These are phyloP conservation scores for Psilocybe cyanescens DNA, from an alignment of 768 basidiomycete species.

Conservation along the genomic window DNA sequence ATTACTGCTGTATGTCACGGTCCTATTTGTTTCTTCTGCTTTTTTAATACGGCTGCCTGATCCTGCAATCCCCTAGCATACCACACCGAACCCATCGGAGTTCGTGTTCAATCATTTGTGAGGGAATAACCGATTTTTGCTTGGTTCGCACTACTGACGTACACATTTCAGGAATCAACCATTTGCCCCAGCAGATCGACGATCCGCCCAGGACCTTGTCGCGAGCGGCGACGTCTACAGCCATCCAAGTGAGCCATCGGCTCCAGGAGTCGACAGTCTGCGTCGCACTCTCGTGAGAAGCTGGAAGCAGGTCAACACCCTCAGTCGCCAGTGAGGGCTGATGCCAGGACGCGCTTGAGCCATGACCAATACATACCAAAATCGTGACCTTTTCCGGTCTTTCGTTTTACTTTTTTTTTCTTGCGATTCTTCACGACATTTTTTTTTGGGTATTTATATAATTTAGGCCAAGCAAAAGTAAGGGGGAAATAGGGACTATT, in stretches of 20 bases:
- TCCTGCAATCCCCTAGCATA: slow-evolving; percentile 45
- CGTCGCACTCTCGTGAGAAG: slow-evolving; percentile 42
- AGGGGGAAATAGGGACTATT: too few relatives aligned
- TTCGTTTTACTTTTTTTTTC: too few relatives aligned
- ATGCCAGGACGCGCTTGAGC: neutral
- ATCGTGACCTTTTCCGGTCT: too few relatives aligned
- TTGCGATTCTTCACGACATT: too few relatives aligned
- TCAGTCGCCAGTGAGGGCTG: slow-evolving; percentile 31
- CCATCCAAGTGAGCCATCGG: slow-evolving; percentile 27
- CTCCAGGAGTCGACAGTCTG: slow-evolving; percentile 39
- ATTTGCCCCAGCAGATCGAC: slow-evolving; percentile 66
- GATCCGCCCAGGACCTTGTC: slow-evolving; percentile 56
- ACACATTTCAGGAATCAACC: slow-evolving; percentile 57
- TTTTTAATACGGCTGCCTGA: neutral
- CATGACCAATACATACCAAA: too few relatives aligned
- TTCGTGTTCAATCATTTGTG: slow-evolving; percentile 57
- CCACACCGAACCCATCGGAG: slow-evolving; percentile 50
- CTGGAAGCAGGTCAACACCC: slow-evolving; percentile 44
- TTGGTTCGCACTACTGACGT: neutral
- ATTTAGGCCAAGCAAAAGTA: too few relatives aligned
- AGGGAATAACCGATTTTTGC: neutral
- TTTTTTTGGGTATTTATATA: too few relatives aligned
- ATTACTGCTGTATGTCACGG: slow-evolving; percentile 62
- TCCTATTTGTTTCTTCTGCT: neutral
- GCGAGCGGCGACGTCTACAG: slow-evolving; percentile 33